Base-by-base conservation (phyloP, 2,329 filamentous ascomycete genomes). In the Fusarium udum region DNA sequence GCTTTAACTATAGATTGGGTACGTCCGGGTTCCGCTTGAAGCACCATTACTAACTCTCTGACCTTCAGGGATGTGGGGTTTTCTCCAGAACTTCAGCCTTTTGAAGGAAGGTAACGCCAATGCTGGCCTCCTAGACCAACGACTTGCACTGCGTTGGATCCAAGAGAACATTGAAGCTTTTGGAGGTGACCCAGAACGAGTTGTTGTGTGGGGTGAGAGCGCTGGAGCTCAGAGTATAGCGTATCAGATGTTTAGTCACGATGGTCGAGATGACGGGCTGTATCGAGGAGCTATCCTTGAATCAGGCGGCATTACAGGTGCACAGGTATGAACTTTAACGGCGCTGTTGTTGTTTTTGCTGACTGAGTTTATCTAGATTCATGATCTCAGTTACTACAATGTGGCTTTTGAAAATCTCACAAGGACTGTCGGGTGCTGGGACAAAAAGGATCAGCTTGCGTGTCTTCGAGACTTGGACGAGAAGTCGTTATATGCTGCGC, bases 251-350 rank as follows among this genome's bases (percentile, higher is more conserved):
- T 83, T 87, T 37, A 86, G 87, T 14, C 88, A 89, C 69, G 85
- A 85, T 40, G 88, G 89, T 1, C 82, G 87, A 36, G 84, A 91
- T 59, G 88, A 91, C 62, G 80, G 82, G 0, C 80, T 91, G 1
- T 91, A 89, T 74, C 84, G 84, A 8, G 86, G 80, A 13, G 88
- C 85, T 5, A 90, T 89, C 49, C 80, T 87, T 60, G 84, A 91
- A 60, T 89, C 86, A 18, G 87, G 87, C 8, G 82, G 82, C 1
- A 62, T 74, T 3, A 77, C 75, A 6, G 75, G 75, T 8, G 73
- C 68, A 9, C 75, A 77, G 67, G 74, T 75, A 64, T 14, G 60
- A 24, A 22, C 3, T 3, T 6, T 24, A 15, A n/a, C 4, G 2
- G 11, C 11, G 1, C 31, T 5, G 22, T 13, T 14, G 26, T 31